Conservation (phyloP, 2,329 filamentous ascomycete genomes). For the Fusarium sp. region DNA sequence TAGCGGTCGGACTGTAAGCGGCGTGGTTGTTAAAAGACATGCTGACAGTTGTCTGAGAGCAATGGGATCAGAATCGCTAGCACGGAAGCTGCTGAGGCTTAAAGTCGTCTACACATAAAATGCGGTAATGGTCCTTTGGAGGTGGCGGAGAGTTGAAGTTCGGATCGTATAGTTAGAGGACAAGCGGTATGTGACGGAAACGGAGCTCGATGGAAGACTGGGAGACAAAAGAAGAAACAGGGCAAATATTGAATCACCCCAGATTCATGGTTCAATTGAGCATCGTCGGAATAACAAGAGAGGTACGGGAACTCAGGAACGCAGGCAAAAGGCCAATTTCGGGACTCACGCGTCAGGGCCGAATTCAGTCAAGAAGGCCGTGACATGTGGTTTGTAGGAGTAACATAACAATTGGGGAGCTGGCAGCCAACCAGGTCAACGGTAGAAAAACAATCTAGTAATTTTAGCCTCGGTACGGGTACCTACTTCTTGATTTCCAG, state of each 20-base stretch:
- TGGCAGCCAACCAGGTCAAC: conserved; percentile 22
- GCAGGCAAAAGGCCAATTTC: conserved; percentile 25
- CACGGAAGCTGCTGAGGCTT: not conserved
- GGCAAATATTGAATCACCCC: conserved; percentile 28
- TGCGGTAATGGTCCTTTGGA: conserved; percentile 11
- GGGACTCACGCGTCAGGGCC: conserved; percentile 40
- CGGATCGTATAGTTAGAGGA: conserved; percentile 7
- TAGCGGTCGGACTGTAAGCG: conserved; percentile 56
- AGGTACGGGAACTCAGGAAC: conserved; percentile 16
- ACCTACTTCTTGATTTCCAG: conserved; percentile 17
- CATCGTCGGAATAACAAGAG: conserved; percentile 10
- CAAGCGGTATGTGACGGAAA: conserved; percentile 15
- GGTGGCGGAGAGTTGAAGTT: not conserved
- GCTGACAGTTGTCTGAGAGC: conserved; percentile 18
- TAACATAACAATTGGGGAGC: conserved; percentile 19
- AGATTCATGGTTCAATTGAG: conserved; percentile 36
- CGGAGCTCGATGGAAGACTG: not conserved
- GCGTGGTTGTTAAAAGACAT: conserved; percentile 58
- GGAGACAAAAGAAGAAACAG: conserved; percentile 14
- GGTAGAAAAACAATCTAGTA: conserved; percentile 19
- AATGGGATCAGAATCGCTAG: conserved; percentile 5
- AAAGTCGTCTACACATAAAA: conserved; percentile 27
- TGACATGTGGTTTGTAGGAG: conserved; percentile 41
- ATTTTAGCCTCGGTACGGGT: conserved; percentile 39
- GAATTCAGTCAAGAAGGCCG: conserved; percentile 36